phyloP scores from a whole-genome alignment of 257 asterid genomes.

The Solanum etuberosum region DNA sequence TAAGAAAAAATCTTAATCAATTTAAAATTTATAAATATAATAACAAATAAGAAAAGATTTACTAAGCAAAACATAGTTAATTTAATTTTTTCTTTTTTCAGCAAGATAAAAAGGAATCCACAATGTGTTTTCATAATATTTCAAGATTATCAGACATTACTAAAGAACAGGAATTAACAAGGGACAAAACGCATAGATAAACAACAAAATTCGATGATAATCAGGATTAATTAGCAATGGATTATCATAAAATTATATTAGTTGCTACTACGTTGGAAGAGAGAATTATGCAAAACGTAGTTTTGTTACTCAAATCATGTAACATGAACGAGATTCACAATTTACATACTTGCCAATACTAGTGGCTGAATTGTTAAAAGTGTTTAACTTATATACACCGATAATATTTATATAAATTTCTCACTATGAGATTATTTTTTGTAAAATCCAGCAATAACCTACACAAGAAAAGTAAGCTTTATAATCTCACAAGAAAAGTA shows the following conservation, averaged over 20 bases:
- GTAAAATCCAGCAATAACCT: background rate
- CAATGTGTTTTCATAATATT: background rate
- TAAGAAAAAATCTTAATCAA: background rate
- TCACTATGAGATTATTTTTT: background rate
- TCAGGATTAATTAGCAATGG: background rate
- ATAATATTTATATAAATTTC: too few relatives aligned
- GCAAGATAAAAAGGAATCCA: background rate
- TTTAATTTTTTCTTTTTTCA: background rate
- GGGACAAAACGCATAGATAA: background rate
- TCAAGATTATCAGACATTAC: background rate
- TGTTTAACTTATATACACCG: background rate
- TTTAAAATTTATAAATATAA: too few relatives aligned
- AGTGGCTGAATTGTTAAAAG: background rate
- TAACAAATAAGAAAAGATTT: background rate
- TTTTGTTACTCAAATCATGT: background rate
- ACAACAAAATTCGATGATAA: too few relatives aligned
- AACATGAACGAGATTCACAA: background rate
- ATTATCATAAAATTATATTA: too few relatives aligned
- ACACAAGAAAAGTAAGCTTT: background rate
- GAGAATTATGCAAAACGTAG: background rate
- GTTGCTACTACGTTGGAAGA: background rate
- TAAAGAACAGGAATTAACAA: background rate
- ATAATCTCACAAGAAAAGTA: too few relatives aligned
- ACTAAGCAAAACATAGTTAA: background rate
- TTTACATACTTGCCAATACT: too few relatives aligned